Base-by-base conservation (phyloP, 331 rosid genomes). In the Pyracantha coccinea region DNA sequence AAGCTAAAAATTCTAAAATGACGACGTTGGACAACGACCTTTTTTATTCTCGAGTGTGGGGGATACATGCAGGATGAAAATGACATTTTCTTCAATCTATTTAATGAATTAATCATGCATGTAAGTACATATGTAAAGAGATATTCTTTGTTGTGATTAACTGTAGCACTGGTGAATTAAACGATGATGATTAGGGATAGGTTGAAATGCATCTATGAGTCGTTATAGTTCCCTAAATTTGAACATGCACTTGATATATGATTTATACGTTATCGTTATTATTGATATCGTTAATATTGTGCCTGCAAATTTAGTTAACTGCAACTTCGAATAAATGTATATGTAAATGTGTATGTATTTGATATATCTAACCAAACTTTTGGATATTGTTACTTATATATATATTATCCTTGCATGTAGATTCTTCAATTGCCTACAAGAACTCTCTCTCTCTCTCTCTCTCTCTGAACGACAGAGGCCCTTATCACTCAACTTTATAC, bases 401-500 rank as follows among this genome's bases (percentile, higher is more conserved):
- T 55, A 19, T 21, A 55, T 76, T 77, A 76, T 77, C 73, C 72
- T 70, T 52, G 71, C 68, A 62, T 41, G 24, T 7, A 45, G 81
- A 82, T 83, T 82, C 88, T 79, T 83, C 77, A 73, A 71, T 87
- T 79, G 90, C 86, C 77, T 77, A 79, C 75, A 73, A 53, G 81
- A 60, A 68, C 47, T 16, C 55, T 50, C 25, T 53, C 67, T 44
- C 66, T 25, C 54, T 60, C 63, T 73, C 74, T 72, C 35, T 53
- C 65, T 74, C 65, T 74, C 69, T 68, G 81, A 88, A 79, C 83
- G 79, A 80, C 88, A 78, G 76, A 85, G 85, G 78, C 85, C 75
- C 87, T 78, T 81, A 86, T 83, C 92, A 82, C 72, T 84, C 83
- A 80, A 81, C 92, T 91, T 88, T 89, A 79, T 84, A 73, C 81